Evolutionary conservation across 2,329 filamentous ascomycete species (phyloP).

Genomic region (Dactylellina haptotyla): DNA sequence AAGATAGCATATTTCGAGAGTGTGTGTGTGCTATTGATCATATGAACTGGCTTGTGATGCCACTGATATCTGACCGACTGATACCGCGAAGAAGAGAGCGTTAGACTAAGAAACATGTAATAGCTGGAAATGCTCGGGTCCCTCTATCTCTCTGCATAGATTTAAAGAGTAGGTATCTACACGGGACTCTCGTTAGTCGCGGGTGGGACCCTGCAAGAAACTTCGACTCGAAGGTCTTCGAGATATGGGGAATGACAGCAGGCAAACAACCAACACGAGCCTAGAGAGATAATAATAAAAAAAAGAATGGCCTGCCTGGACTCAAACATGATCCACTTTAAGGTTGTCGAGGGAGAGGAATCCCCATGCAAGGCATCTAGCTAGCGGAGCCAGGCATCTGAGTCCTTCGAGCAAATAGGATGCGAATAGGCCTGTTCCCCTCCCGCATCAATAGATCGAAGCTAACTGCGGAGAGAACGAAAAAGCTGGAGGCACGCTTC

Average conservation of each 20-base stretch:
- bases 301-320: constrained; percentile 11
- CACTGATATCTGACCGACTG: no score
- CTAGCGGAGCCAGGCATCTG: constrained; percentile 6
- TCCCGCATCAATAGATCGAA: constrained; percentile 41
- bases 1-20: no score
- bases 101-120: neutral
- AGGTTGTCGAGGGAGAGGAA: neutral
- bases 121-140: neutral
- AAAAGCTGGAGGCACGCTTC: constrained; percentile 29
- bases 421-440: constrained; percentile 8
- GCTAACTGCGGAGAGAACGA: constrained; percentile 44
- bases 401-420: constrained; percentile 19
- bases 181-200: constrained; percentile 9
- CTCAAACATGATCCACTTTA: constrained; percentile 1
- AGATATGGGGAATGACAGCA: neutral
- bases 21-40: no score
- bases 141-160: no score
- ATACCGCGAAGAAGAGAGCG: neutral
- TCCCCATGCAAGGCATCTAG: constrained; percentile 32
- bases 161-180: neutral
- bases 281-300: neutral
- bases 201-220: constrained; percentile 15
- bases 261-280: neutral
- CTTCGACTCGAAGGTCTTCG: constrained; percentile 22
- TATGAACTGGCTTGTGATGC: no score